These are phyloP conservation scores for Urostyla sp. DNA, from an alignment of 73 alveolate genomes.

Conservation along the genomic window DNA sequence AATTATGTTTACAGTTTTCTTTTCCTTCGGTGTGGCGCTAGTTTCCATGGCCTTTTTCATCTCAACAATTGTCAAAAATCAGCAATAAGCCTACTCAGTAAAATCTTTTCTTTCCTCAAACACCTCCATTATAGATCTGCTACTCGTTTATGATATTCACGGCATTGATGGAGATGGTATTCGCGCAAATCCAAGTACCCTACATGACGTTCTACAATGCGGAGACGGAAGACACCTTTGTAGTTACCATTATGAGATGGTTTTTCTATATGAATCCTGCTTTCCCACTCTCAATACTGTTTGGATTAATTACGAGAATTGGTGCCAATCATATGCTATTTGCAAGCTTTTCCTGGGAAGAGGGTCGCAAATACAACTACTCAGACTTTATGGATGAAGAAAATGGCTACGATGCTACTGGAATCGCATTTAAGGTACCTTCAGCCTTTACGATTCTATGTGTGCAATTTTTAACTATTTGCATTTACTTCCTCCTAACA, in stretches of 20 bases:
- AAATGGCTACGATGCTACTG: neutral
- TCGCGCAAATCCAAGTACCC: conserved; percentile 36
- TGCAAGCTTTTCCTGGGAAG: conserved; percentile 7
- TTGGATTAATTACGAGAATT: conserved; percentile 18
- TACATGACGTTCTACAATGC: conserved; percentile 55
- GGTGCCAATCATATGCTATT: conserved; percentile 52
- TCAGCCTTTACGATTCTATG: conserved; percentile 6
- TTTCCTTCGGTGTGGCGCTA: conserved; percentile 44
- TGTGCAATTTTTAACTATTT: too few relatives aligned
- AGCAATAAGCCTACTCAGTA: conserved; percentile 50
- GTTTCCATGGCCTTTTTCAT: conserved; percentile 44
- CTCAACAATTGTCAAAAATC: conserved; percentile 36
- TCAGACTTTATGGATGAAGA: conserved; percentile 5
- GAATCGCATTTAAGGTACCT: conserved; percentile 37
- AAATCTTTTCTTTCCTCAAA: neutral
- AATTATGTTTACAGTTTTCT: conserved; percentile 41
- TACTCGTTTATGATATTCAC: conserved; percentile 48
- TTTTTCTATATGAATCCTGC: conserved; percentile 51
- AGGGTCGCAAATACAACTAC: conserved; percentile 49
- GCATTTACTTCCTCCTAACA: conserved; percentile 9
- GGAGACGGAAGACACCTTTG: conserved; percentile 18
- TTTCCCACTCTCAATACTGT: conserved; percentile 43
- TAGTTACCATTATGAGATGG: neutral
- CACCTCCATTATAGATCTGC: conserved; percentile 7
- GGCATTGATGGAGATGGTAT: conserved; percentile 36